phyloP scores from a whole-genome alignment of 1,284 basidiomycete genomes.

The Pterula multifida region DNA sequence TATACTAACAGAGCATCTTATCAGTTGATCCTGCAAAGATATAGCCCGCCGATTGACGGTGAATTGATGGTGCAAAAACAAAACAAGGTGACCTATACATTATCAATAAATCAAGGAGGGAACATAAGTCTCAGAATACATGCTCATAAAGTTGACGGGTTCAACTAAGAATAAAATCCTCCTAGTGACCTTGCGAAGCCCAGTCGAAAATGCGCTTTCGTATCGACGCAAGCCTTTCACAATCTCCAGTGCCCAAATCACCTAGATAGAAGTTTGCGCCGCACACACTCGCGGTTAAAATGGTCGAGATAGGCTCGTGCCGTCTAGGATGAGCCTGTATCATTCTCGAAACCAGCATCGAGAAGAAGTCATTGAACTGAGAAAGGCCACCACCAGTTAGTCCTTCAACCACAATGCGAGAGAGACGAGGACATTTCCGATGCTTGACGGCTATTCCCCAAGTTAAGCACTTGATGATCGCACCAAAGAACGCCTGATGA shows the following conservation, averaged over 20 bases:
- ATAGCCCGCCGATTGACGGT: no score
- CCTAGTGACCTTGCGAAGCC: no score
- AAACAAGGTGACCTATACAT: no score
- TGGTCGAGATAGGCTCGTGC: background rate
- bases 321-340: background rate
- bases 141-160: no score
- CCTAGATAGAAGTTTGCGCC: background rate
- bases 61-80: no score
- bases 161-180: no score
- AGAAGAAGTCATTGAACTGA: background rate
- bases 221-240: background rate
- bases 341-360: background rate
- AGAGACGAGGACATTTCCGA: background rate
- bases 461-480: background rate
- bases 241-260: background rate
- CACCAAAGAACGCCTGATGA: background rate
- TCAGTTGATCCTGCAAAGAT: no score
- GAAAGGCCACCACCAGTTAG: background rate
- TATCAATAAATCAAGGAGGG: no score
- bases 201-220: no score
- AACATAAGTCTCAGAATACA: no score
- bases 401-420: background rate
- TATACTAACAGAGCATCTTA: no score
- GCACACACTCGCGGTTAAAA: background rate
- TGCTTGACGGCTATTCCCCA: background rate